Conservation (phyloP, 202 grass and related monocot species). For the Cymbopogon flexuosus region DNA sequence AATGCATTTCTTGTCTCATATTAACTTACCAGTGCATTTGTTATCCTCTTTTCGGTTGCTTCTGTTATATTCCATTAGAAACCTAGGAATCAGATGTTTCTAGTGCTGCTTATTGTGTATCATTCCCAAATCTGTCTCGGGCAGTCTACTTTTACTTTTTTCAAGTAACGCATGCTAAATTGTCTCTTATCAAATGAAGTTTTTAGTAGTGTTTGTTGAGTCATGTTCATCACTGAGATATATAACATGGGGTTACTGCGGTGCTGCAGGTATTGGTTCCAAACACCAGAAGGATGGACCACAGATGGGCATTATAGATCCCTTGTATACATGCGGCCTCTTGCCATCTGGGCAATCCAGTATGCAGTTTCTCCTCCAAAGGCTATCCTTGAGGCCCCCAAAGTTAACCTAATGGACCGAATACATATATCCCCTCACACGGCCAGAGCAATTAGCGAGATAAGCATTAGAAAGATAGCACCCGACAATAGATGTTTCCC, state of each 20-base stretch:
- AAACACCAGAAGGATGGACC: constrained; percentile 96
- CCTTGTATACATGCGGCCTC: constrained; percentile 83
- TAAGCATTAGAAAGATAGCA: constrained; percentile 49
- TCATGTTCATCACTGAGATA: neutral
- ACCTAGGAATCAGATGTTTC: neutral
- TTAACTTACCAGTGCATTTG: neutral
- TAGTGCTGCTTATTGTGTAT: neutral
- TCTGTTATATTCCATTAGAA: neutral
- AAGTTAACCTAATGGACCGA: constrained; percentile 83
- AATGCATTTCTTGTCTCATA: neutral
- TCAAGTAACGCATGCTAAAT: neutral
- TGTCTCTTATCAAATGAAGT: neutral
- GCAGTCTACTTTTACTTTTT: neutral
- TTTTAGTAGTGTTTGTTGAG: neutral
- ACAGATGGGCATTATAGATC: constrained; percentile 90
- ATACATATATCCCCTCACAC: constrained; percentile 50
- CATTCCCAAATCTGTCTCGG: neutral
- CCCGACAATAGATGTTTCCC: constrained; percentile 59
- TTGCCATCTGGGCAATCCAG: constrained; percentile 96
- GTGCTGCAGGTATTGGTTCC: constrained; percentile 81
- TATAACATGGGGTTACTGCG: neutral
- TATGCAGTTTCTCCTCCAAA: constrained; percentile 76
- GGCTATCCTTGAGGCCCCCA: constrained; percentile 62
- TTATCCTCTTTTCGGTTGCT: neutral
- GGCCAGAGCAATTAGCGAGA: constrained; percentile 36